These are phyloP conservation scores for Isoetes taiwanensis DNA, from an alignment of 75 land plant species.

Conservation along the genomic window DNA sequence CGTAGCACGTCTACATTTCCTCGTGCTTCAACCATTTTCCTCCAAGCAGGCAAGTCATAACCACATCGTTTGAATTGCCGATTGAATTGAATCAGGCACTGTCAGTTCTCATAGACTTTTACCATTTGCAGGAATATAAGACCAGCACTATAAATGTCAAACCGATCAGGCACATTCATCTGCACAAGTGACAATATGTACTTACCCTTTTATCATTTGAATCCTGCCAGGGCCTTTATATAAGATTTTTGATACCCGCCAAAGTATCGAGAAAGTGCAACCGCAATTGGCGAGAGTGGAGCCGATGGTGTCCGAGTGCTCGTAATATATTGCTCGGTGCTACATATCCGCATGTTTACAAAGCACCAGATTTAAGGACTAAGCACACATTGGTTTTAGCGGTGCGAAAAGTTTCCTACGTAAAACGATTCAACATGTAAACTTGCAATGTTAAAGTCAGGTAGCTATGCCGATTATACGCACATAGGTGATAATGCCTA, in stretches of 20 bases:
- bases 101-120: slow-evolving; percentile 61
- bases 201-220: neutral
- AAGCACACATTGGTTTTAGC: too few species aligned
- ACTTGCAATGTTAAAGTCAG: too few species aligned
- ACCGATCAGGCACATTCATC: slow-evolving; percentile 93
- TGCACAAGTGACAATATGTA: slow-evolving; percentile 23
- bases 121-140: slow-evolving; percentile 96
- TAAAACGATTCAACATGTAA: too few species aligned
- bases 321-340: slow-evolving; percentile 99
- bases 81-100: slow-evolving; percentile 88
- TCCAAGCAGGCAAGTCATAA: slow-evolving; percentile 75
- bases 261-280: slow-evolving; percentile 92
- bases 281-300: slow-evolving; percentile 83
- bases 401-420: too few species aligned
- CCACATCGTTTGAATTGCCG: slow-evolving; percentile 84
- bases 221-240: neutral
- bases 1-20: slow-evolving; percentile 62
- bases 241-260: slow-evolving; percentile 47
- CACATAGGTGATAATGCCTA: too few species aligned
- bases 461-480: too few species aligned
- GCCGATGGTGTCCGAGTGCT: slow-evolving; percentile 99
- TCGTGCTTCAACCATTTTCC: slow-evolving; percentile 56
- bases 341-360: slow-evolving; percentile 79
- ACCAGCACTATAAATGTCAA: slow-evolving; percentile 93
- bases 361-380: too few species aligned